phyloP scores from a whole-genome alignment of 345 rosid genomes.

The Eucalyptus pauciflora region DNA sequence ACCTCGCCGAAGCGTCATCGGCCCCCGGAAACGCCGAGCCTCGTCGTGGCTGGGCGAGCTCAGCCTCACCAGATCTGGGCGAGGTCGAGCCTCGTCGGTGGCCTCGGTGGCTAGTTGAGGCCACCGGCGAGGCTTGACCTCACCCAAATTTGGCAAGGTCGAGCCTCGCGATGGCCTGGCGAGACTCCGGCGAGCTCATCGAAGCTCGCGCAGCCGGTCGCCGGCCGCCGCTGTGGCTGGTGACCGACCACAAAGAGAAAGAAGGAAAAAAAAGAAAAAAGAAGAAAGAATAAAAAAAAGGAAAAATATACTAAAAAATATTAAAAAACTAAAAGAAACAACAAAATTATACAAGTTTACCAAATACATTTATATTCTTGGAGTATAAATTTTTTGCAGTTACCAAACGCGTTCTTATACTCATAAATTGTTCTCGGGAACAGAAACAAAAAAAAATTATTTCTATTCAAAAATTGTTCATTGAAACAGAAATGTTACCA shows the following conservation, averaged over 20 bases:
- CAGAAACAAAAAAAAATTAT: rapidly evolving
- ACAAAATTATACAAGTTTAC: too few relatives aligned
- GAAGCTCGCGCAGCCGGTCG: rapidly evolving
- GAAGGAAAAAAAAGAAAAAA: too few relatives aligned
- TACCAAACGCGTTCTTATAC: too few relatives aligned
- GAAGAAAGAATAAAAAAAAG: rapidly evolving
- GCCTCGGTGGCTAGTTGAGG: too few relatives aligned
- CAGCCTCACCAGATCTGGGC: rapidly evolving
- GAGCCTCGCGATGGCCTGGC: rapidly evolving
- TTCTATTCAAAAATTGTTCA: rapidly evolving
- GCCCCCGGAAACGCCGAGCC: rapidly evolving
- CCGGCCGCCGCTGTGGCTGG: rapidly evolving
- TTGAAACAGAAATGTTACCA: rapidly evolving
- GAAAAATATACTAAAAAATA: too few relatives aligned
- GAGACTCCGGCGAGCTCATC: too few relatives aligned
- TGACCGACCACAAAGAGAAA: rapidly evolving
- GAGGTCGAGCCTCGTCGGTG: too few relatives aligned
- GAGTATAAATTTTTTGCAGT: rapidly evolving
- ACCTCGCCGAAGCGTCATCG: rapidly evolving
- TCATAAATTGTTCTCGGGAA: rapidly evolving
- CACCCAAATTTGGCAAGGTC: too few relatives aligned
- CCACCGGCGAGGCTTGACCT: too few relatives aligned
- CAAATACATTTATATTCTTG: rapidly evolving
- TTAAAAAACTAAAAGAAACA: too few relatives aligned
- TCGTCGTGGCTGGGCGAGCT: rapidly evolving